Conservation (phyloP, 2,329 filamentous ascomycete genomes). For the Aspergillus clavatus region DNA sequence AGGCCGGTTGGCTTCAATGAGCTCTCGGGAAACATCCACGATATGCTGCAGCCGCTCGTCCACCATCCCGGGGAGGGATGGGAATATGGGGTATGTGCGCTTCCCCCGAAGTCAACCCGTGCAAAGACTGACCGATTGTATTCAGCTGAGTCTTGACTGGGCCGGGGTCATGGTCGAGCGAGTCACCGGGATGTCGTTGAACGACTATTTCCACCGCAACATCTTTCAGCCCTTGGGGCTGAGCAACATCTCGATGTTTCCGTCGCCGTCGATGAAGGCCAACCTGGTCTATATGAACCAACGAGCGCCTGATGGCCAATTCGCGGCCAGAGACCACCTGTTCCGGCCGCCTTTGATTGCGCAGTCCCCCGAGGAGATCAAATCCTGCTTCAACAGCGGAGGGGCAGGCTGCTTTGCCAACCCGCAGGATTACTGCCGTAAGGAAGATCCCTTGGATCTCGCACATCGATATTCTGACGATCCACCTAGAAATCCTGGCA, state of each 20-base stretch:
- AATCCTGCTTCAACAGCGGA: conserved; percentile 52
- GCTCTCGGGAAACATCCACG: conserved; percentile 51
- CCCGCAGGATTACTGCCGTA: conserved; percentile 58
- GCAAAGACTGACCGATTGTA: neutral
- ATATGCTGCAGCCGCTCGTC: conserved; percentile 52
- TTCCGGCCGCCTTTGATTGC: conserved; percentile 46
- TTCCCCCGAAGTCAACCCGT: conserved; percentile 14
- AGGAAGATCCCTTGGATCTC: conserved; percentile 18
- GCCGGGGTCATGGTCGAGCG: conserved; percentile 49
- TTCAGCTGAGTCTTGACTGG: conserved; percentile 51
- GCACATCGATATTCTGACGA: neutral
- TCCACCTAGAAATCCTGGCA: conserved; percentile 53
- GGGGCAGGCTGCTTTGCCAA: conserved; percentile 59
- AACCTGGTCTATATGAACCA: conserved; percentile 56
- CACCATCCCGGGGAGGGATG: conserved; percentile 61
- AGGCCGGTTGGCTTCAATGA: conserved; percentile 53
- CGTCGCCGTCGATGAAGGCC: conserved; percentile 49
- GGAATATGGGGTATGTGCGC: conserved; percentile 52
- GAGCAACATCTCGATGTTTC: conserved; percentile 54
- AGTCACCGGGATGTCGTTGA: conserved; percentile 40
- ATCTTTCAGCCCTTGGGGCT: conserved; percentile 48
- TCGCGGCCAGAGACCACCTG: conserved; percentile 47
- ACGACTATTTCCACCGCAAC: conserved; percentile 47
- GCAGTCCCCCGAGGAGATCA: conserved; percentile 41
- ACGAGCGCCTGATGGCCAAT: conserved; percentile 43